Base-by-base conservation (phyloP, 2,329 filamentous ascomycete genomes). In the Dothideomycetes sp. region DNA sequence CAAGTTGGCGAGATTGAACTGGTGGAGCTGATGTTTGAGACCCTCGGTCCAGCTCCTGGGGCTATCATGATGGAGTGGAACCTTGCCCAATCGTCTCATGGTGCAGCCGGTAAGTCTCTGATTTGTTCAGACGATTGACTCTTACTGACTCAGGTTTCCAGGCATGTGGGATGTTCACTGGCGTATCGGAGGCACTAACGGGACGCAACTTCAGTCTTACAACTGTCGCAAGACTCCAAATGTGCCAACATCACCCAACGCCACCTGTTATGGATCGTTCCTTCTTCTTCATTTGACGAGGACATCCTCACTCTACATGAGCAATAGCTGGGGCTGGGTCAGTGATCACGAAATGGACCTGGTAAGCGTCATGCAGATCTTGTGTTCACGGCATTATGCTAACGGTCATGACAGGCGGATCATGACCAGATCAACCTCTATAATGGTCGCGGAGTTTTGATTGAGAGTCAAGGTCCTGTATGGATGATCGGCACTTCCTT, bases 251-350 rank as follows among this genome's bases (percentile, higher is more conserved):
- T 58, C 51, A 4, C 46, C 81, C 31, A 77, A 81, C 48, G 53
- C 72, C 1, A 64, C 74, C 18, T 95, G 88, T 60, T 71, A 80
- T 31, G 84, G 78, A 12, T 74, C 84, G 5, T 94, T 87, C 48
- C 49, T 67, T 52, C 51, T 60, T 2, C 47, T 66, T 30, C 65
- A 68, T 34, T 45, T 77, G 33, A 77, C 75, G 4, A 58, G 64
- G 31, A 63, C 66, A 10, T 71, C 64, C 1, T 78, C 77, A 2
- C 71, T 80, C 28, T 93, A 94, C 62, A 68, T 94, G 42, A 86
- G 94, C 64, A 94, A 95, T 64, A 80, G 74, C 35, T 95, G 88
- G 88, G 79, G 84, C 60, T 95, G 88, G 88, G 81, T 86, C 20
- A 77, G 88, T 1, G 88, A 95, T 59, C 89, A 95, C 65, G 84